These are phyloP conservation scores for Primulina eburnea DNA, from an alignment of 257 asterid species.

Conservation along the genomic window DNA sequence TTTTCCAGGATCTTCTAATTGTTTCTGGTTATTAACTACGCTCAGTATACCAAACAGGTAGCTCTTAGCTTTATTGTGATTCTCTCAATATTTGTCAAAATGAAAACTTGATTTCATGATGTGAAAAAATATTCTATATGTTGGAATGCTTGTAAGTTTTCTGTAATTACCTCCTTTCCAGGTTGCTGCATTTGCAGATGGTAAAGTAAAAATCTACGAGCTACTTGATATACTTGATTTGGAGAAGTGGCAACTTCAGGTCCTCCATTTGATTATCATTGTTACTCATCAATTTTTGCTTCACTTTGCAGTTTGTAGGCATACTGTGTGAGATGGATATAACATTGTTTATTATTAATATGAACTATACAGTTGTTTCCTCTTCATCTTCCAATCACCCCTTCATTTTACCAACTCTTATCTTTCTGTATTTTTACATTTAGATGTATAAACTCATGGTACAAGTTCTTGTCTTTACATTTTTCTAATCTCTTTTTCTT, in stretches of 20 bases:
- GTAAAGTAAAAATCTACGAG: conserved; percentile 73
- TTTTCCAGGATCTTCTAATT: neutral
- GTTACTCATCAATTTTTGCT: neutral
- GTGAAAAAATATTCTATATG: neutral
- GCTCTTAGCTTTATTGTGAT: neutral
- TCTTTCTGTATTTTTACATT: neutral
- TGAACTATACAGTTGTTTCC: neutral
- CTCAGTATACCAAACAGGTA: too few relatives aligned
- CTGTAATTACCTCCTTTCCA: conserved; percentile 28
- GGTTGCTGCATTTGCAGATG: conserved; percentile 90
- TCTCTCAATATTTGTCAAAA: neutral
- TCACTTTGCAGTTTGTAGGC: neutral
- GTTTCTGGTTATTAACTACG: neutral
- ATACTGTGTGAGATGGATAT: neutral
- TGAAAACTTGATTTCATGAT: conserved; percentile 2
- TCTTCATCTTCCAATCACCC: neutral
- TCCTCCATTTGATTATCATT: conserved; percentile 28
- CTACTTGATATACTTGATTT: conserved; percentile 76
- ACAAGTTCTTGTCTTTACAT: neutral
- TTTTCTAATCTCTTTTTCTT: conserved; percentile 4
- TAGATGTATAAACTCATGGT: neutral
- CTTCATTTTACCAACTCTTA: neutral
- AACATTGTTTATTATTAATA: neutral
- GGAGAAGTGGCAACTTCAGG: conserved; percentile 98
- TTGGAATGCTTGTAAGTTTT: conserved; percentile 2